These are phyloP conservation scores for Psilocybe subaeruginosa DNA, from an alignment of 768 basidiomycete genomes.

Conservation along the genomic window DNA sequence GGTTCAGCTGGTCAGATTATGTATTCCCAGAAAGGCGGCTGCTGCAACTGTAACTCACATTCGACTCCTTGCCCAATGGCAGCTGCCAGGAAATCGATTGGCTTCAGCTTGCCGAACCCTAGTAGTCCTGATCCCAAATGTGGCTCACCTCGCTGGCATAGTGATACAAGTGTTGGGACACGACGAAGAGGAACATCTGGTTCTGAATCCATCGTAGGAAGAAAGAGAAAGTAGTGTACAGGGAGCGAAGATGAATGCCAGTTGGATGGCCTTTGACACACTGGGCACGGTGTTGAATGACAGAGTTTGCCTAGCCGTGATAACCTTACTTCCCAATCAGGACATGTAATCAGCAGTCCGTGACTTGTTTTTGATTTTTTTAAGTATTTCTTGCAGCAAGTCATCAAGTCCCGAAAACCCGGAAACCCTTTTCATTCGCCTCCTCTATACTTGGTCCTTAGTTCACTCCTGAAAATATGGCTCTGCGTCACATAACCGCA, in stretches of 20 bases:
- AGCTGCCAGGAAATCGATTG: slow-evolving; percentile 38
- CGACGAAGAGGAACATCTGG: slow-evolving; percentile 32
- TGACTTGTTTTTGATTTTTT: not conserved
- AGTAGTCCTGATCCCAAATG: not conserved
- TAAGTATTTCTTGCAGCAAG: slow-evolving; percentile 1
- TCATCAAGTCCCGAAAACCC: slow-evolving; percentile 17
- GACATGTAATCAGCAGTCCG: not conserved
- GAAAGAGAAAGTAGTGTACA: not conserved
- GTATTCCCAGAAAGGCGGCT: not conserved
- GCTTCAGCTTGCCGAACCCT: not conserved
- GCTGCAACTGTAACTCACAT: slow-evolving; percentile 40
- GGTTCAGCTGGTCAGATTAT: slow-evolving; percentile 5
- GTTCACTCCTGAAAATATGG: not conserved
- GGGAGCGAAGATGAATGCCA: not conserved
- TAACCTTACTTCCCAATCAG: slow-evolving; percentile 11
- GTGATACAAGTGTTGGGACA: slow-evolving; percentile 65
- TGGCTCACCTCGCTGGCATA: slow-evolving; percentile 73
- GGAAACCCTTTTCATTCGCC: slow-evolving; percentile 9
- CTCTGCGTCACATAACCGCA: not conserved
- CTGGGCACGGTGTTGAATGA: not conserved
- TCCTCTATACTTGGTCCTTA: slow-evolving; percentile 12
- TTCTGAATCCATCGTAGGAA: slow-evolving; percentile 20
- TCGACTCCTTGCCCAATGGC: slow-evolving; percentile 58
- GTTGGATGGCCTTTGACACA: too few species aligned
- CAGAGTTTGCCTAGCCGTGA: not conserved